Percentiles rank a stretch among this genome's conserved stretches.
These are phyloP conservation scores for Tricholoma terreum DNA, from an alignment of 768 basidiomycete genomes.

Conservation along the genomic window DNA sequence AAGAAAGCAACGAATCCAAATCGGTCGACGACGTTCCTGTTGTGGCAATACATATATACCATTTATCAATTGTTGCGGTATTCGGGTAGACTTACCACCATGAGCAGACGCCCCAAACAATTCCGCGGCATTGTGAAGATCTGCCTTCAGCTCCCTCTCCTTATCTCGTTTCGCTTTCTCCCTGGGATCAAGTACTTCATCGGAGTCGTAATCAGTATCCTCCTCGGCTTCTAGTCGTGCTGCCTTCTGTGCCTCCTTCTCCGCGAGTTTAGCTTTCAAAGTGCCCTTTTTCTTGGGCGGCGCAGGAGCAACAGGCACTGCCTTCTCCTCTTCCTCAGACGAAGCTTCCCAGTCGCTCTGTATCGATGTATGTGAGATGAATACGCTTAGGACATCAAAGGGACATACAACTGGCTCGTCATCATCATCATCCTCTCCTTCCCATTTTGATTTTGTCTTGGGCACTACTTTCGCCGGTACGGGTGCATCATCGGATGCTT, in stretches of 20 bases:
- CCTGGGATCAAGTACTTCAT: slow-evolving; percentile 73
- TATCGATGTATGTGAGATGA: slow-evolving; percentile 9
- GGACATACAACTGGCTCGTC: slow-evolving; percentile 62
- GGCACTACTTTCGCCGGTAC: slow-evolving; percentile 22
- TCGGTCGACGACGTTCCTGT: slow-evolving; percentile 67
- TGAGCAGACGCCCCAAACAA: slow-evolving; percentile 71
- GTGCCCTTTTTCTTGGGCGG: slow-evolving; percentile 92
- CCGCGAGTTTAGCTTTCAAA: slow-evolving; percentile 86
- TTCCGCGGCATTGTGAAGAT: slow-evolving; percentile 80
- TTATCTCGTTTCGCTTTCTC: slow-evolving; percentile 75
- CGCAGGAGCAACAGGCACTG: slow-evolving; percentile 46
- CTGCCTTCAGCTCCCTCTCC: slow-evolving; percentile 81
- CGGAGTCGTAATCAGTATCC: slow-evolving; percentile 60
- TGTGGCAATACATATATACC: neutral
- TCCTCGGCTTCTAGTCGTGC: slow-evolving; percentile 40
- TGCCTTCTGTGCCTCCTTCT: slow-evolving; percentile 81
- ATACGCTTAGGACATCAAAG: neutral
- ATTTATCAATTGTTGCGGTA: neutral
- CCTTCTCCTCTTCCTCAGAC: slow-evolving; percentile 65
- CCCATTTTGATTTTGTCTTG: slow-evolving; percentile 66
- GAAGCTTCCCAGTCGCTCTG: slow-evolving; percentile 97
- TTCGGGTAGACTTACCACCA: slow-evolving; percentile 44
- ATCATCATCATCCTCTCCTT: slow-evolving; percentile 89
- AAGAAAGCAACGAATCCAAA: slow-evolving; percentile 68
- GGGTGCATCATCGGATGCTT: slow-evolving; percentile 38